Percentiles rank a stretch among this genome's conserved stretches.
phyloP scores from a whole-genome alignment of 164 flowering plant genomes.

The Dillenia turbinata region DNA sequence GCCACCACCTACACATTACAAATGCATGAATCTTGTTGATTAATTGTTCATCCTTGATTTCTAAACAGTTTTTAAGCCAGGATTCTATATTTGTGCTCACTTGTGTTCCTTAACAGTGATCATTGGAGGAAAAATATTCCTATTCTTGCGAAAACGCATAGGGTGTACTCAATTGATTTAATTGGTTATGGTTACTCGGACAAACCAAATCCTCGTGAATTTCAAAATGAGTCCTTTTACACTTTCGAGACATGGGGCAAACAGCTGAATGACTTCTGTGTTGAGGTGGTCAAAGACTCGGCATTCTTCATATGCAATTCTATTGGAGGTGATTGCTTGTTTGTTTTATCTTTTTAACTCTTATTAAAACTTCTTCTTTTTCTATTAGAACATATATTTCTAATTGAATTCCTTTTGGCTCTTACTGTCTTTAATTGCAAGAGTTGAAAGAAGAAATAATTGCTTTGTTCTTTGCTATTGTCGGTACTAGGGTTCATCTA shows the following conservation, averaged over 20 bases:
- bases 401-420: no score
- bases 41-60: not conserved
- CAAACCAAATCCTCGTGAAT: constrained; percentile 85
- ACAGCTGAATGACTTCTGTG: constrained; percentile 80
- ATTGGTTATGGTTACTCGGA: constrained; percentile 97
- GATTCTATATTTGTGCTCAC: constrained; percentile 1
- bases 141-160: constrained; percentile 61
- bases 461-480: no score
- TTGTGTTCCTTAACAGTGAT: constrained; percentile 46
- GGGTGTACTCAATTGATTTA: constrained; percentile 81
- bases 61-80: not conserved
- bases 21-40: not conserved
- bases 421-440: no score
- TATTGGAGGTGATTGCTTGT: constrained; percentile 67
- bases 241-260: constrained; percentile 94
- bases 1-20: no score
- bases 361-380: not conserved
- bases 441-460: no score
- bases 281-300: constrained; percentile 65
- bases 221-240: constrained; percentile 56
- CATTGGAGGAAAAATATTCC: constrained; percentile 96
- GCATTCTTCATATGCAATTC: constrained; percentile 96
- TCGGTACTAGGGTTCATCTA: no score
- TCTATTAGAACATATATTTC: not conserved
- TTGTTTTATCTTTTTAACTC: constrained; percentile 4